A percentile compares a stretch with the other conserved stretches of the same genome.
phyloP scores from a whole-genome alignment of 2,329 filamentous ascomycete genomes.

The Orbilia oligospora region DNA sequence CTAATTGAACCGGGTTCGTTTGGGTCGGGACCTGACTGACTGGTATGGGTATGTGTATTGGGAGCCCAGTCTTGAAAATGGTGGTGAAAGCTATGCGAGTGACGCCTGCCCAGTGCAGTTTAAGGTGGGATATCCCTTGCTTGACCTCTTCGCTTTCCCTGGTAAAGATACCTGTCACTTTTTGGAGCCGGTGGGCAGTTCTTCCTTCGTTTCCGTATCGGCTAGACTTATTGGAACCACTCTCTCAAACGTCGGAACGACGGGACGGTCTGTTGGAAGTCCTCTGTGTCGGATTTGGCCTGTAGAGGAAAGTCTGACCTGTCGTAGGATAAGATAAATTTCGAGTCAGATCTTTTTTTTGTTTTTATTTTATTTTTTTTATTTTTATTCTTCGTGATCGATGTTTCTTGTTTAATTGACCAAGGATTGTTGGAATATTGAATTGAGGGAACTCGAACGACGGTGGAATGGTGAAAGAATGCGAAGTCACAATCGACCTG shows the following conservation, averaged over 20 bases:
- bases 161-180: slow-evolving; percentile 51
- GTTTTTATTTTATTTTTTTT: background rate
- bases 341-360: background rate
- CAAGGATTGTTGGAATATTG: slow-evolving; percentile 41
- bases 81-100: slow-evolving; percentile 48
- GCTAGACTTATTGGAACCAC: slow-evolving; percentile 1
- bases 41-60: slow-evolving; percentile 57
- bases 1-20: slow-evolving; percentile 48
- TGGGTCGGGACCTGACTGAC: slow-evolving; percentile 30
- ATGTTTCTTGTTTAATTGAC: slow-evolving; percentile 4
- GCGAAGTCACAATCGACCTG: slow-evolving; percentile 6
- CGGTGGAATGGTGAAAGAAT: slow-evolving; percentile 52
- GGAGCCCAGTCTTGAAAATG: slow-evolving; percentile 53
- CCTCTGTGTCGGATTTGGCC: slow-evolving; percentile 40
- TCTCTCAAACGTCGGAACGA: slow-evolving; percentile 58
- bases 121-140: slow-evolving; percentile 48
- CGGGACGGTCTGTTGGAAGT: slow-evolving; percentile 39
- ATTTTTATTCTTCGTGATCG: background rate
- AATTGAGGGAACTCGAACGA: too few species aligned
- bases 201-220: too few species aligned
- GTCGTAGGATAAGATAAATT: slow-evolving; percentile 5
- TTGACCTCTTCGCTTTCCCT: slow-evolving; percentile 48
- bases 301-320: slow-evolving; percentile 49
- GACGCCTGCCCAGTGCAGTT: slow-evolving; percentile 56
- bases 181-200: slow-evolving; percentile 21